Percentiles rank a stretch among this genome's conserved stretches.
Conservation (phyloP, 305 asterid species). For the Fraxinus sp. region DNA sequence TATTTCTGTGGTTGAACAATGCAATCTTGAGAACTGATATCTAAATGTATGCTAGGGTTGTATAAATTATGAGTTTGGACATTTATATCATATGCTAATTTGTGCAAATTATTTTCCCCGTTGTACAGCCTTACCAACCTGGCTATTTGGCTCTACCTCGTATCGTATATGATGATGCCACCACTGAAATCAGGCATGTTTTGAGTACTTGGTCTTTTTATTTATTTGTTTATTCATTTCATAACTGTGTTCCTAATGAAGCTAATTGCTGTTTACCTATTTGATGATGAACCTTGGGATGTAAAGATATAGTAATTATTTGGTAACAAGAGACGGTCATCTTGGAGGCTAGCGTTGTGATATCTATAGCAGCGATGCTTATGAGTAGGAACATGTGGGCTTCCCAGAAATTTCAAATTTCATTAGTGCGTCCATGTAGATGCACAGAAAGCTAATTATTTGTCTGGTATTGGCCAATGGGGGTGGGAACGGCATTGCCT, state of each 20-base stretch:
- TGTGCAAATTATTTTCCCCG: not conserved
- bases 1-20: not conserved
- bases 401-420: not conserved
- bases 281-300: not conserved
- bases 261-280: not conserved
- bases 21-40: not conserved
- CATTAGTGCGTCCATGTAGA: not conserved
- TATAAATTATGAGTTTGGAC: not conserved
- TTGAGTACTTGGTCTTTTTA: not conserved
- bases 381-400: not conserved
- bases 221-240: not conserved
- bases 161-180: slow-evolving; percentile 31
- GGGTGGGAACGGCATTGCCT: not conserved
- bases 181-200: slow-evolving; percentile 45
- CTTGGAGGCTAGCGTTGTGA: not conserved
- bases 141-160: slow-evolving; percentile 53
- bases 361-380: not conserved
- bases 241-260: not conserved
- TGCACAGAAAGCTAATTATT: not conserved
- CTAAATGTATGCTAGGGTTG: not conserved
- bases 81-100: slow-evolving; percentile 1
- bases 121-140: slow-evolving; percentile 47
- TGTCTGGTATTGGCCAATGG: not conserved
- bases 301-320: not conserved
- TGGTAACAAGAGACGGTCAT: not conserved